These are phyloP conservation scores for Rhexocercosporidium sp. DNA, from an alignment of 2,329 filamentous ascomycete genomes.

Conservation along the genomic window DNA sequence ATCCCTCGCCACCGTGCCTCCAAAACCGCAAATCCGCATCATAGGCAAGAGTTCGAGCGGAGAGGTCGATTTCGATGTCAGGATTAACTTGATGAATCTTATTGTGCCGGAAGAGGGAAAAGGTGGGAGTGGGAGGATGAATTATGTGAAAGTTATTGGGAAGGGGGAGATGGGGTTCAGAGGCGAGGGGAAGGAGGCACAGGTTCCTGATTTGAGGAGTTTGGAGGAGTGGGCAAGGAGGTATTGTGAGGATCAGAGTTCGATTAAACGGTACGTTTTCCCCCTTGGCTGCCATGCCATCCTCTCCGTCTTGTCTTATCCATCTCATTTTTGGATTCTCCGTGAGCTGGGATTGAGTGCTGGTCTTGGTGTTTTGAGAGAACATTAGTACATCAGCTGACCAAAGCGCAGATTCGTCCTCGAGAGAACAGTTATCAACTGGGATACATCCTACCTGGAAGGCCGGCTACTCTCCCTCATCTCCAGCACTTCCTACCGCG, in stretches of 20 bases:
- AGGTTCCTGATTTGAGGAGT: constrained; percentile 21
- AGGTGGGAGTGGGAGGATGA: constrained; percentile 46
- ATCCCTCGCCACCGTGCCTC: constrained; percentile 56
- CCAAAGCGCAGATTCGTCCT: constrained; percentile 54
- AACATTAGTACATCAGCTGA: constrained; percentile 20
- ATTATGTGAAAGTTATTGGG: constrained; percentile 59
- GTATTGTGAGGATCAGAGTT: constrained; percentile 35
- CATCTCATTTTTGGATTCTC: no score
- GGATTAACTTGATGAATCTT: constrained; percentile 59
- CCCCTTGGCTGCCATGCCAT: not conserved
- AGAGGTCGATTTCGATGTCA: constrained; percentile 57
- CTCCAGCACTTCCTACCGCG: constrained; percentile 55
- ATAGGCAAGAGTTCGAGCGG: constrained; percentile 47
- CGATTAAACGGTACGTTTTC: constrained; percentile 35
- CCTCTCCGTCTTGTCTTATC: no score
- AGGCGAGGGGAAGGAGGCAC: constrained; percentile 38
- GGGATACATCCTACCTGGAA: constrained; percentile 60
- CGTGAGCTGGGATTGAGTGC: no score
- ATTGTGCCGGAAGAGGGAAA: constrained; percentile 53
- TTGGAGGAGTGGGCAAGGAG: constrained; percentile 34
- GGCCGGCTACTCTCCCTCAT: constrained; percentile 58
- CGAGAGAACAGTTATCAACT: constrained; percentile 58
- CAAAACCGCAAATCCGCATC: constrained; percentile 59
- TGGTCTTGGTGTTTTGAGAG: not conserved
- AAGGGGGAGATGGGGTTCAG: constrained; percentile 56